Percentiles rank a stretch among this genome's conserved stretches.
phyloP scores from a whole-genome alignment of 306 rosid genomes.

The Dalbergia cochinchinensis region DNA sequence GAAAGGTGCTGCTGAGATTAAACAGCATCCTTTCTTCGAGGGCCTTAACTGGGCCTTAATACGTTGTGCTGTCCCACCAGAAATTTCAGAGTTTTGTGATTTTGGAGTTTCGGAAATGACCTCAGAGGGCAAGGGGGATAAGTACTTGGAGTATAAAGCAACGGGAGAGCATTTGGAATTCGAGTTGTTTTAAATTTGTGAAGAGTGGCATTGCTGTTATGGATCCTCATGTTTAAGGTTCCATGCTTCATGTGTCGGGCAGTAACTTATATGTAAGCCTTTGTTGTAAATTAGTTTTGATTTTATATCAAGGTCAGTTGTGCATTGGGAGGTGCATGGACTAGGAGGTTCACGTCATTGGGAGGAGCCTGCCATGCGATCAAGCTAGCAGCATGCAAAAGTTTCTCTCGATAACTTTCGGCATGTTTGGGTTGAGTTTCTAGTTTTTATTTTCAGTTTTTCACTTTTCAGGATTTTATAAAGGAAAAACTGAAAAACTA shows the following conservation, averaged over 20 bases:
- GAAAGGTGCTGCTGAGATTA: conserved; percentile 84
- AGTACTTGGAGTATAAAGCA: conserved; percentile 71
- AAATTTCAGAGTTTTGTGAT: conserved; percentile 60
- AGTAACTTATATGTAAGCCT: conserved; percentile 37
- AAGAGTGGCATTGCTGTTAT: conserved; percentile 31
- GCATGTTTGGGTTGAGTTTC: no score
- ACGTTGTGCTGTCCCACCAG: conserved; percentile 78
- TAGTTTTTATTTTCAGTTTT: no score
- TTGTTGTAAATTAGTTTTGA: conserved; percentile 41
- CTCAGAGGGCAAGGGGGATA: conserved; percentile 54
- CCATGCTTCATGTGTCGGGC: not conserved
- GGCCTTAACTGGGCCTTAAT: conserved; percentile 86
- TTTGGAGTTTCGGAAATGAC: conserved; percentile 55
- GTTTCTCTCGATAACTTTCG: not conserved
- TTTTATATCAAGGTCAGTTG: conserved; percentile 22
- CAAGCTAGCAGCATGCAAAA: no score
- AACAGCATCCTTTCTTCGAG: conserved; percentile 80
- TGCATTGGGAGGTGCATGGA: not conserved
- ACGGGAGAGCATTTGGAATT: conserved; percentile 79
- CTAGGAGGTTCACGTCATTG: conserved; percentile 2
- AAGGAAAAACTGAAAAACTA: no score
- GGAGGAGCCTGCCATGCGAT: no score
- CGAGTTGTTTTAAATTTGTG: conserved; percentile 72
- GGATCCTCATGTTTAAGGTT: conserved; percentile 35
- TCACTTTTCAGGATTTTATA: no score